phyloP scores from a whole-genome alignment of 495 filamentous ascomycete species.

The Mycothermus thermophilus region DNA sequence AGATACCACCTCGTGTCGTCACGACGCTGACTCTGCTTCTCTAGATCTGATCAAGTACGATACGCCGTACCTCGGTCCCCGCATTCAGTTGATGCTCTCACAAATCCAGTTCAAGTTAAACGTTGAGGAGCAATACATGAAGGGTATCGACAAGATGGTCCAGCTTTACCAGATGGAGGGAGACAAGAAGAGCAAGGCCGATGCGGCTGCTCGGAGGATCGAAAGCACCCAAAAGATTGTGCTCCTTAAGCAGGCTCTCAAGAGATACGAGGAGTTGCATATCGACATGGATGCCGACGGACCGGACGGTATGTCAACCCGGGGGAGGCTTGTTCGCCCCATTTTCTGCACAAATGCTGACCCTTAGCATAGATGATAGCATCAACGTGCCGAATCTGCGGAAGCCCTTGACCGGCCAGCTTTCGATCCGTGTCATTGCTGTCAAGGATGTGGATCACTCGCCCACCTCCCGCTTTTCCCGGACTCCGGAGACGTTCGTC shows the following conservation, averaged over 20 bases:
- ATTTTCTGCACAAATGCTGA: constrained; percentile 5
- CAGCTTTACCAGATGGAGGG: constrained; percentile 95
- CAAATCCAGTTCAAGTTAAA: constrained; percentile 98
- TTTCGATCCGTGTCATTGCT: constrained; percentile 71
- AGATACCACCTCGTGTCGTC: background rate
- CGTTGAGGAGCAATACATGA: constrained; percentile 98
- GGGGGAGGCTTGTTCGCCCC: background rate
- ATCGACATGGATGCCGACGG: constrained; percentile 84
- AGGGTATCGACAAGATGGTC: constrained; percentile 99
- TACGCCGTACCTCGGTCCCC: constrained; percentile 84
- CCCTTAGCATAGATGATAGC: constrained; percentile 61
- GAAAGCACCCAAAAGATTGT: constrained; percentile 98
- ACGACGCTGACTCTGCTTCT: constrained; percentile 8
- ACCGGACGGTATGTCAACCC: constrained; percentile 55
- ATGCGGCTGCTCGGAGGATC: constrained; percentile 75
- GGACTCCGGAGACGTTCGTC: constrained; percentile 88
- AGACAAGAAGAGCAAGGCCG: constrained; percentile 86
- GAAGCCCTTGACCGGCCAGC: constrained; percentile 80
- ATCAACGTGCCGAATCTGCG: constrained; percentile 88
- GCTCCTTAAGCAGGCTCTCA: constrained; percentile 84
- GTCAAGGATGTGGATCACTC: constrained; percentile 95
- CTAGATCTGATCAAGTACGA: constrained; percentile 98
- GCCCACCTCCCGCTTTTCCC: constrained; percentile 67
- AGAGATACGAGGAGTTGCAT: constrained; percentile 94
- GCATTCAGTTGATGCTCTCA: constrained; percentile 97